Base-by-base conservation (phyloP, 2,329 filamentous ascomycete species). In the Exophiala sideris region DNA sequence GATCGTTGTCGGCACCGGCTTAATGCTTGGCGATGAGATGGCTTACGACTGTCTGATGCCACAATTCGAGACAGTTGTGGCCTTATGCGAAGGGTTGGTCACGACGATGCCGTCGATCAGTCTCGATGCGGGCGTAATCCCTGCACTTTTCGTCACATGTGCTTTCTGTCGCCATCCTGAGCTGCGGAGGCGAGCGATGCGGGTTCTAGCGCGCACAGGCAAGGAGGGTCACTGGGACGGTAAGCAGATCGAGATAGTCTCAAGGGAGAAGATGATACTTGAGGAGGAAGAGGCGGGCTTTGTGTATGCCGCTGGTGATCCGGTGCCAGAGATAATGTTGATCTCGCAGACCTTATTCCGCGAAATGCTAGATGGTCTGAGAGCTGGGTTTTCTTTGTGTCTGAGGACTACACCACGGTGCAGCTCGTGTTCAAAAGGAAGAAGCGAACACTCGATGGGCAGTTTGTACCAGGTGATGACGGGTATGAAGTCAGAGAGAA, bases 181-280 rank as follows among this genome's bases (percentile, higher is more conserved):
- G 14, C 3, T 53, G 6, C 44, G 50, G 8, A 47, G 50, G 50
- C 44, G 45, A 24, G 36, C 44, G 10, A 11, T 48, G 1, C 20
- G 45, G n/a, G 21, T 48, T 3, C 35, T 48, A 4, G 32, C 45
- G 10, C 42, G 24, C 8, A 10, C 45, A 10, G 44, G 50, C 11
- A 48, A 45, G 16, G 50, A 53, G 18, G 50, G 45, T 10, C 35
- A 53, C 21, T 53, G 50, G 50, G 45, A 48, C 24, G 35, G 45
- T 36, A 48, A 21, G 24, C 35, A 47, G 36, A 48, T 53, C 10
- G 50, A 29, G 33, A 41, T 53, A 8, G 18, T 53, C 8, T 20
- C 38, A 9, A 18, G 16, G 14, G 44, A 48, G 14, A 40, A 47
- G 38, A 53, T 48, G 50, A 33, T 53, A 5, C 36, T 53, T 9